Conservation (phyloP, 2,329 filamentous ascomycete species). For the Leptosphaerulina australis region DNA sequence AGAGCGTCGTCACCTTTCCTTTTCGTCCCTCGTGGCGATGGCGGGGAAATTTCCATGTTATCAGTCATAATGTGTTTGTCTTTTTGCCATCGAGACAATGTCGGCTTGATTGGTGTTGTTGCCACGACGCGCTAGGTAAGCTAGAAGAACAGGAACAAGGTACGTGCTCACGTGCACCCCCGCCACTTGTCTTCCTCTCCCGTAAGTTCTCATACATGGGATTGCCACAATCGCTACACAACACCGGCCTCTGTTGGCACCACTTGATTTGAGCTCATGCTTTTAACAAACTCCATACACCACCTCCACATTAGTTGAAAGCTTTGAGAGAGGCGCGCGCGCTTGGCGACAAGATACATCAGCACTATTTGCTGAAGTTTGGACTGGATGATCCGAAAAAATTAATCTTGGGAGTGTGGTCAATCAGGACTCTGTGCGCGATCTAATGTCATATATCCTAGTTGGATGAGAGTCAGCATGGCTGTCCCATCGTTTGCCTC, state of each 20-base stretch:
- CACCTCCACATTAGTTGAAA: no score
- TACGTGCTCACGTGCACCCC: slow-evolving; percentile 23
- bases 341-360: no score
- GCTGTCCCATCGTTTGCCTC: slow-evolving; percentile 28
- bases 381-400: no score
- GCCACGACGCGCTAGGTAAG: slow-evolving; percentile 13
- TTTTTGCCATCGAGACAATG: slow-evolving; percentile 1
- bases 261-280: background rate
- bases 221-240: background rate
- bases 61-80: slow-evolving; percentile 30
- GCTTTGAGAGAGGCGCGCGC: no score
- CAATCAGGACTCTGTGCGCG: no score
- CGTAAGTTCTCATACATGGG: slow-evolving; percentile 18
- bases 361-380: no score
- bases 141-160: slow-evolving; percentile 19
- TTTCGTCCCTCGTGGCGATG: slow-evolving; percentile 45
- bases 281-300: no score
- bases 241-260: background rate
- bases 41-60: slow-evolving; percentile 35
- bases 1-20: slow-evolving; percentile 45
- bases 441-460: background rate
- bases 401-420: no score
- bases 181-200: slow-evolving; percentile 11
- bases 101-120: slow-evolving; percentile 11
- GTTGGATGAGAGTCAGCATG: slow-evolving; percentile 12